Base-by-base conservation (phyloP, 306 rosid species). In the Mimosa bimucronata region DNA sequence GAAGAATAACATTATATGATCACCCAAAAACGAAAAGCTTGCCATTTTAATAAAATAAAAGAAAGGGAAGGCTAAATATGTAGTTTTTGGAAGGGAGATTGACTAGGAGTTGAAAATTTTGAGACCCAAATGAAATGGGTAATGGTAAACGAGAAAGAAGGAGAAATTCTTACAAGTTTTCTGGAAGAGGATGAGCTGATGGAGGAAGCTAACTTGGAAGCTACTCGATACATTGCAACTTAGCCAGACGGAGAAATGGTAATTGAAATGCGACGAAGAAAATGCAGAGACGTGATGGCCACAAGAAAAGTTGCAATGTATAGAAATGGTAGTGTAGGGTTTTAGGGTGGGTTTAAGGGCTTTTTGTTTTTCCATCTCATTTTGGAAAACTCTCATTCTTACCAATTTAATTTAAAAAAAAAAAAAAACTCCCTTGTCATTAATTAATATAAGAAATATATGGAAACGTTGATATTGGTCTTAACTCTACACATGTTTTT, bases 221-320 rank as follows among this genome's bases (percentile, higher is more conserved):
- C 97, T 48, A 88, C 61, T 66, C 98, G 92, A 86, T 94, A 78
- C 98, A 94, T 94, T 81, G 92, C 55, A n/a, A 5, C 34, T 94
- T 81, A 6, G 92, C 60, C n/a, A 7, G 50, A 23, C n/a, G 21
- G 46, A 23, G 14, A 67, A 55, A 44, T 14, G 57, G 38, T 2
- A 34, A 34, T 34, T 34, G 38, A 34, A 37, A 37, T 6, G 78
- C 26, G 40, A 21, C 13, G 57, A 41, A 81, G 29, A 46, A 66
- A 31, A 7, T 5, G 70, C 0, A 29, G 9, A 0, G 21, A 13
- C 3, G 44, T 0, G 12, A 29, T 46, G 26, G 57, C 74, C 9
- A 25, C 13, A 8, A n/a, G 64, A 28, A 26, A 10, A 19, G 16
- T n/a, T n/a, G 71, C 61, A 40, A 66, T n/a, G 19, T 25, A 66